Evolutionary conservation across 345 rosid genomes (phyloP), one percentile per base, ranked within the genome.

Genomic region (Clausena lansium): DNA sequence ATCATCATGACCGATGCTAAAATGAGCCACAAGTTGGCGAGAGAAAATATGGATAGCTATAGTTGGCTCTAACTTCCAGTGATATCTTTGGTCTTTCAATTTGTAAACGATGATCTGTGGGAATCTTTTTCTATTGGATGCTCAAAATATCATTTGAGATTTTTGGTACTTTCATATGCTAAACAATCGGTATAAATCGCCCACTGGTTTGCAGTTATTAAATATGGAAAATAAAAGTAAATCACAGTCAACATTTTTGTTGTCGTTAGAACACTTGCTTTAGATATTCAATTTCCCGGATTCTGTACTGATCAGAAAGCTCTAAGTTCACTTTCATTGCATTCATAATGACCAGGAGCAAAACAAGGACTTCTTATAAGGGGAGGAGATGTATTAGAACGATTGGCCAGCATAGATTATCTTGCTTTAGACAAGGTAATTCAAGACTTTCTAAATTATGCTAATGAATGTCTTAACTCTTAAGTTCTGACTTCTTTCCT

Each of bases 331-430:
- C 38, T 67, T 75, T 30, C 79, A 33, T 79, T 70, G 50, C 54
- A 71, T 74, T 79, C 73, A 59, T 82, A 79, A 82, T 85, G 83
- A 77, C 59, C 86, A 95, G 99, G 99, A 81, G 99, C 98, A 79
- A 92, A 85, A 85, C 93, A 91, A 74, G 99, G 99, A 77, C 94
- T 92, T 85, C 92, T 95, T 76, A 89, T 95, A 82, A 89, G 99
- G 87, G 99, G 99, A 81, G 98, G 97, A 77, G 97, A 93, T 87
- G 97, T 91, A 79, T 87, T 93, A 73, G 98, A 95, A 87, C 97
- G 95, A 64, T 84, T 95, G 82, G 94, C 99, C 58, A 83, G 89
- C 79, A 78, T 92, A 66, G 88, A 91, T 81, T 85, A 83, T 86
- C 77, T 93, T 66, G 99, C 98, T 84, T 83, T 93, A 50, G 99